Base-by-base conservation (phyloP, 305 asterid genomes). In the Solanum hybrid region DNA sequence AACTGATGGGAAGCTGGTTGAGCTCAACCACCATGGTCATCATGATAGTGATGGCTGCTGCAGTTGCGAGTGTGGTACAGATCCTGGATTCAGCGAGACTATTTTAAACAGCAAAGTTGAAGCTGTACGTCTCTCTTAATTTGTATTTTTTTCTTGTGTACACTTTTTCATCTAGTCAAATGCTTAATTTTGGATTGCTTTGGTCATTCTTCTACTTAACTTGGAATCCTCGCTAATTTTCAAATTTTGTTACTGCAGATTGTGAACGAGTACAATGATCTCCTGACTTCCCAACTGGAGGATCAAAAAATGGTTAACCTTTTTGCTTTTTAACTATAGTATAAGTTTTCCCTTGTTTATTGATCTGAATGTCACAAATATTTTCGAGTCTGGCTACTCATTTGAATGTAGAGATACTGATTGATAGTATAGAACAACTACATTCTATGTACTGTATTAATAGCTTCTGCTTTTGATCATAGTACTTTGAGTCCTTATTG, bases 1-100 rank as follows among this genome's bases (percentile, higher is more conserved):
- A 93, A 96, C 99, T 82, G 98, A 96, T 93, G 99, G 99, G 70
- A 95, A 97, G 91, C 91, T 96, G 94, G 98, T 97, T 51, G 99
- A 95, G 94, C 92, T 96, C 92, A 96, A 97, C 93, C 95, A 93
- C 90, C 96, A 93, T 86, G 94, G 98, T 92, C 38, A 87, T 34
- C 93, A 86, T 89, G 89, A 90, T 79, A 89, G 90, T 92, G 96
- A 94, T 90, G 95, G 92, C 84, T 92, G 90, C 78, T 86, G 93
- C 91, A 93, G 93, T 89, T 94, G 92, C 91, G 91, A 90, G 79
- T 90, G 91, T 80, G 90, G 91, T 70, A 32, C 51, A 61, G 94
- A 91, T 89, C 57, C 94, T 88, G 97, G 89, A 91, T 80, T 91
- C 90, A 91, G 91, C 38, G 98, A 93, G 91, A 91, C 94, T 91